Base-by-base conservation (phyloP, 169 alveolate species). In the Plasmodium gonderi region DNA sequence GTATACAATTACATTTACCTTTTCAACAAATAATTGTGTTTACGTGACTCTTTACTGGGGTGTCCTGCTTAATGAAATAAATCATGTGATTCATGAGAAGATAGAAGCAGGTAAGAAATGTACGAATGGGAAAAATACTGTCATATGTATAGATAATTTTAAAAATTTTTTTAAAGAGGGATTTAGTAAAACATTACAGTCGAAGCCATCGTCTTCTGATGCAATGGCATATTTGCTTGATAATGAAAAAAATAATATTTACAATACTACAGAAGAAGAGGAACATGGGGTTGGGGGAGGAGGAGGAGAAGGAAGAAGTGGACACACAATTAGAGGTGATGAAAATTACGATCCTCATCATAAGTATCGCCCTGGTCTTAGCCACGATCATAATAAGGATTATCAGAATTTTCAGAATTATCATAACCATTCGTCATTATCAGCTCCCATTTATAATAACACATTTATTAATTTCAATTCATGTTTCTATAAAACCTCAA, bases 101-200 rank as follows among this genome's bases (percentile, higher is more conserved):
- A 68, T 40, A 17, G 75, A 81, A 44, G 36, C 29, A 17, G 2
- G 26, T 40, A 60, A 14, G 4, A 80, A 80, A 26, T 20, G 11
- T 3, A 23, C 49, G 23, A 67, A 81, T 68, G 72, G 72, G 14
- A 38, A n/a, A 29, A 81, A 49, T 38, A 81, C 91, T 31, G 80
- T 81, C n/a, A 81, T 81, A 68, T 81, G 82, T 45, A 81, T 81
- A 0, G 91, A 69, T n/a, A 81, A 81, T 68, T 68, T 81, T 68
- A 81, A 45, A 45, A 81, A 45, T 11, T 81, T 81, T 42, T 81
- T 81, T 44, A 81, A 33, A 51, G 91, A 81, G 5, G 91, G 91
- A 0, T 67, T 81, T 81, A 33, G 68, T 20, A 81, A 74, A 44
- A 26, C 80, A 49, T 23, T 68, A 44, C 91, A 78, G 40, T 67